These are phyloP conservation scores for Tephrocybe sp. DNA, from an alignment of 768 basidiomycete species.

Conservation along the genomic window DNA sequence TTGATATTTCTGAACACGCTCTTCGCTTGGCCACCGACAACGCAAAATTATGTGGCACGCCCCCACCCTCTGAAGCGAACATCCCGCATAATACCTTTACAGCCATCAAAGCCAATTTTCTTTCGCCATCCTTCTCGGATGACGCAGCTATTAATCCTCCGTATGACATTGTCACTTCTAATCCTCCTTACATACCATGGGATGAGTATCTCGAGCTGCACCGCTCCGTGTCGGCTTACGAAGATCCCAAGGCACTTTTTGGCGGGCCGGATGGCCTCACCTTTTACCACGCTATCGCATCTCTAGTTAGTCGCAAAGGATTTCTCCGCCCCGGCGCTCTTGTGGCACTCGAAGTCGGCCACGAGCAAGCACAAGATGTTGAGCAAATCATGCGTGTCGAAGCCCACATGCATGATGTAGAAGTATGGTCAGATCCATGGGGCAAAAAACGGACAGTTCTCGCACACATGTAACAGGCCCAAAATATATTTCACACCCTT, in stretches of 20 bases:
- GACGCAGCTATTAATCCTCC: slow-evolving; percentile 39
- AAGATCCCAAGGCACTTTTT: slow-evolving; percentile 80
- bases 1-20: slow-evolving; percentile 71
- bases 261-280: slow-evolving; percentile 66
- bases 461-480: slow-evolving; percentile 39
- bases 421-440: slow-evolving; percentile 85
- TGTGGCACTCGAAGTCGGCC: slow-evolving; percentile 81
- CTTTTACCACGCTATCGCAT: slow-evolving; percentile 73
- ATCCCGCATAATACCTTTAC: slow-evolving; percentile 34
- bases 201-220: slow-evolving; percentile 64
- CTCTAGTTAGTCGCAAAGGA: slow-evolving; percentile 49
- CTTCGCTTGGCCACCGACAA: slow-evolving; percentile 50
- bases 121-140: slow-evolving; percentile 44
- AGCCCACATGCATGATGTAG: slow-evolving; percentile 46
- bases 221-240: slow-evolving; percentile 70
- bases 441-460: slow-evolving; percentile 72
- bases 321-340: slow-evolving; percentile 53
- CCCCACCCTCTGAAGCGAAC: slow-evolving; percentile 23
- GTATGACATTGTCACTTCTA: slow-evolving; percentile 80
- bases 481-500: no score
- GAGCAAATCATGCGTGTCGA: slow-evolving; percentile 50
- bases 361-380: slow-evolving; percentile 68
- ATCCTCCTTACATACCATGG: slow-evolving; percentile 84
- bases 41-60: slow-evolving; percentile 40
- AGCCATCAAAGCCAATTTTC: slow-evolving; percentile 39